Base-by-base conservation (phyloP, 2,329 filamentous ascomycete genomes). In the Kalmusia sp. region DNA sequence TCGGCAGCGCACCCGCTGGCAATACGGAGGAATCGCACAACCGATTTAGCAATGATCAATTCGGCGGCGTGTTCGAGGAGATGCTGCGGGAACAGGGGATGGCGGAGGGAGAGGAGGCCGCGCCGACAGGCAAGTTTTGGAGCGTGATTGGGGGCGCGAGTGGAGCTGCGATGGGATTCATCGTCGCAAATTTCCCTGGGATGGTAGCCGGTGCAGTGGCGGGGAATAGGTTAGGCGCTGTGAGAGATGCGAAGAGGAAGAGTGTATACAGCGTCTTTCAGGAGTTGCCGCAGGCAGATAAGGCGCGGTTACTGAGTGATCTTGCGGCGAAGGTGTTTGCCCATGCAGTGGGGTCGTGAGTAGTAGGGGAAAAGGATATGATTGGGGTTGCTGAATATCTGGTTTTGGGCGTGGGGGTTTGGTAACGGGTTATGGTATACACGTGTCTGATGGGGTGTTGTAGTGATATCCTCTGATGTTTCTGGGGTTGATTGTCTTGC, bases 251-350 rank as follows among this genome's bases (percentile, higher is more conserved):
- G 27, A 92, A 87, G 76, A 93, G 93, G 19, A 98, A 97, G 87
- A 96, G 91, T 70, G 95, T 99, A 5, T 98, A 96, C 75, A 82
- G 87, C 24, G 95, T 97, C 14, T 98, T 93, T 73, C 87, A 91
- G 80, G 90, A 96, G 65, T 79, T 99, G 68, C 92, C 92, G 45
- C 89, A 92, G 74, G 82, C 82, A 45, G 93, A 96, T 68, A 89
- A 91, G 69, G 87, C 92, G 49, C 87, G 87, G 73, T 76, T 99
- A 66, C 80, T 98, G 56, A 89, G 87, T 70, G 90, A 96, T 75
- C 76, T 98, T 69, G 93, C 93, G 1, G 87, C 87, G 25, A 93
- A 91, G 75, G 89, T 97, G 1, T 93, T 97, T 70, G 90, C 89
- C 58, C 89, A 92, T 72, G 89, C 88, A 17, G 88, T 91, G 41